Percentiles rank a stretch among this genome's conserved stretches.
Evolutionary conservation across 176 grass and related monocot genomes (phyloP).

Genomic region (Cenchrus fungigraminus): DNA sequence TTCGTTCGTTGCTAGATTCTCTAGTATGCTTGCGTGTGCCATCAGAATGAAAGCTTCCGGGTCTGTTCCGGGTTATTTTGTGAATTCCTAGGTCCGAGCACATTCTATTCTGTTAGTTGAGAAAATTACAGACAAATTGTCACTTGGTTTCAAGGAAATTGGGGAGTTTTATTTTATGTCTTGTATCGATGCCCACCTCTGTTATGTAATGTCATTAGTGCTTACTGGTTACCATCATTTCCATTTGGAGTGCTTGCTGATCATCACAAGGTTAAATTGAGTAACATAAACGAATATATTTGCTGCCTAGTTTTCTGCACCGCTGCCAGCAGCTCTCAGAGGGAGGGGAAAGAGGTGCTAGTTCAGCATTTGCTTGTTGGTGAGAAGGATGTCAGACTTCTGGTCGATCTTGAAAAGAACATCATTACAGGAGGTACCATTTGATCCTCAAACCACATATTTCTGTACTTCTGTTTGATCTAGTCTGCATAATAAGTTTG

Average conservation of each 20-base stretch:
- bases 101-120: background rate
- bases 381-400: slow-evolving; percentile 79
- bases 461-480: background rate
- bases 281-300: slow-evolving; percentile 3
- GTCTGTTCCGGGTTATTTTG: background rate
- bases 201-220: background rate
- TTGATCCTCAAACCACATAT: background rate
- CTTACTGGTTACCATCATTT: background rate
- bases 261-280: background rate
- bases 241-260: background rate
- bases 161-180: too few species aligned
- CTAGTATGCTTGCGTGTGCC: background rate
- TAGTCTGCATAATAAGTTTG: background rate
- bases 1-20: background rate
- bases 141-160: background rate
- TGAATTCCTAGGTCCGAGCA: background rate
- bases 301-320: slow-evolving; percentile 66
- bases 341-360: slow-evolving; percentile 83
- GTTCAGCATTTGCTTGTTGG: slow-evolving; percentile 95
- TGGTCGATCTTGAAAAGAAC: slow-evolving; percentile 79
- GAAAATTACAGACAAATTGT: background rate
- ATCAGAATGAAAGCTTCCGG: background rate
- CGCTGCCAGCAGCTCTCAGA: slow-evolving; percentile 38
- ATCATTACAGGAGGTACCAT: slow-evolving; percentile 68
- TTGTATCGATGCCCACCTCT: background rate